Evolutionary conservation across 179 eudicot genomes (phyloP), one percentile per base, ranked within the genome.

Genomic region (Gypsophila paniculata): DNA sequence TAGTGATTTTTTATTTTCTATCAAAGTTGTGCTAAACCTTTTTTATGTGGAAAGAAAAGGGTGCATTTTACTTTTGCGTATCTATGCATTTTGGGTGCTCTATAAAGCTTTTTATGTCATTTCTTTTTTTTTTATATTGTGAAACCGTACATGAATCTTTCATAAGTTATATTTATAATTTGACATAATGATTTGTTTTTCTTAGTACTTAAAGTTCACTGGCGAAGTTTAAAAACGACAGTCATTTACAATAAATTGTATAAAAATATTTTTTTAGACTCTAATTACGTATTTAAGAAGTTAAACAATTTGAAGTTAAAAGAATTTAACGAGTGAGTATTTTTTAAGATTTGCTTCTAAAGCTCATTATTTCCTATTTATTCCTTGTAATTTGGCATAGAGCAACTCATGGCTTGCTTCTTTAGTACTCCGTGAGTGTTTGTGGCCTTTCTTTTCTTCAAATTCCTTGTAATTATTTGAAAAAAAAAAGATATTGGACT

Each of bases 21-120:
- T 51, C 13, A 73, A 68, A 77, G 80, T 61, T 74, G n/a, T 62
- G 55, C 62, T 63, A 69, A 48, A 26, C 36, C 62, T 18, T 58
- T 59, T 66, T 58, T 25, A 0, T 13, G 12, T 63, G 49, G 44
- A 66, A 44, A 55, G 69, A n/a, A 62, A 69, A 61, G 46, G 69
- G 59, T 74, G 77, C 61, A 8, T 68, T 61, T 58, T 61, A 66
- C 58, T n/a, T 61, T 42, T 44, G 42, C 61, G 59, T 48, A 68
- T 59, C 44, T 14, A 58, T 65, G 26, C 62, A 65, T 61, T 61
- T 11, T 61, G 39, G 65, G 36, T 64, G 68, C 18, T n/a, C 9
- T 36, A 42, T 8, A 26, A 22, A 25, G 62, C 19, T 51, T 14
- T 46, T 73, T 36, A 22, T 34, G 39, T 64, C 17, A 54, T 38